A percentile compares a stretch with the other conserved stretches of the same genome.
phyloP scores from a whole-genome alignment of 129 eudicot species.

The Pittosporum tobira region DNA sequence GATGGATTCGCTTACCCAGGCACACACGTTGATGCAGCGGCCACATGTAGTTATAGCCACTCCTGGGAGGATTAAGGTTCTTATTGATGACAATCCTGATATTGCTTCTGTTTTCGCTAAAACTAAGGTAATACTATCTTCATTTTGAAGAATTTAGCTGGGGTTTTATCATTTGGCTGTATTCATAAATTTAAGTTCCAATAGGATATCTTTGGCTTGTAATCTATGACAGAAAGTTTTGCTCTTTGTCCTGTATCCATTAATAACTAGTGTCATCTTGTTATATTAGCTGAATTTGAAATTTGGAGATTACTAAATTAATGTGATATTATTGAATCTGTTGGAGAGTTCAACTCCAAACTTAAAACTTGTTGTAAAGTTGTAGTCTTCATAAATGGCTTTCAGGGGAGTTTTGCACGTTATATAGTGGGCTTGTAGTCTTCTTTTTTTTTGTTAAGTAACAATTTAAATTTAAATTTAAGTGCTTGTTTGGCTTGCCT shows the following conservation, averaged over 20 bases:
- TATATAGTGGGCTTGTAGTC: neutral
- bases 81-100: constrained; percentile 72
- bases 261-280: too few species aligned
- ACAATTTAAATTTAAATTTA: too few species aligned
- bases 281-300: too few species aligned
- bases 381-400: neutral
- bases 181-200: too few species aligned
- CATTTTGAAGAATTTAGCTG: neutral
- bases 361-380: neutral
- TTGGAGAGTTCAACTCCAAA: neutral
- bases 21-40: constrained; percentile 49
- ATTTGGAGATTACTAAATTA: too few species aligned
- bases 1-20: constrained; percentile 66
- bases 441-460: neutral
- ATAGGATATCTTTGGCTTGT: too few species aligned
- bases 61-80: constrained; percentile 76
- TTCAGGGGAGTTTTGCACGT: neutral
- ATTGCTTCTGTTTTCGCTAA: constrained; percentile 58
- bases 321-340: neutral
- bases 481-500: too few species aligned
- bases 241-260: too few species aligned
- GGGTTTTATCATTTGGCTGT: neutral
- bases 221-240: too few species aligned
- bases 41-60: constrained; percentile 86
- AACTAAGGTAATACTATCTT: constrained; percentile 40